Evolutionary conservation across 1,284 basidiomycete species (phyloP).

Genomic region (Fomitopsis pinicola): DNA sequence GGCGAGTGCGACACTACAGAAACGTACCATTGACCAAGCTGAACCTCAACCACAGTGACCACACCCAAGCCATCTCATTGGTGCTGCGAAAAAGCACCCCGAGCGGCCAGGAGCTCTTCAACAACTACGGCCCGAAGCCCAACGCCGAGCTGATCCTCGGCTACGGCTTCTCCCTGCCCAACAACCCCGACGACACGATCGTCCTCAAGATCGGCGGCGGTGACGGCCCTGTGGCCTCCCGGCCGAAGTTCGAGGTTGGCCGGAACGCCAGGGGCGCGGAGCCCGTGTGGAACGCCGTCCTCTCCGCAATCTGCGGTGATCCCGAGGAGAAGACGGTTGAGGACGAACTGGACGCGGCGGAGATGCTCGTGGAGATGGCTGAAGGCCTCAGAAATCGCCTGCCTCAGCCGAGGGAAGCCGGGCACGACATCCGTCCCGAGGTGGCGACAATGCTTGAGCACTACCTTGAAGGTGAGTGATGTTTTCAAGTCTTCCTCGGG

Average conservation of each 20-base stretch:
- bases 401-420: conserved; percentile 10
- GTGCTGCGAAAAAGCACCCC: conserved; percentile 42
- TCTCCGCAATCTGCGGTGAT: conserved; percentile 34
- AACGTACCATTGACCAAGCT: neutral
- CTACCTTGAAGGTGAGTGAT: conserved; percentile 51
- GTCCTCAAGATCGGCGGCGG: conserved; percentile 72
- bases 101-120: conserved; percentile 67
- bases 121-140: conserved; percentile 85
- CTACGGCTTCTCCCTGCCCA: conserved; percentile 77
- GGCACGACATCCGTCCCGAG: conserved; percentile 38
- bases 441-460: conserved; percentile 51
- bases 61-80: conserved; percentile 23
- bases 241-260: conserved; percentile 59
- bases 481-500: neutral
- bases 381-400: conserved; percentile 50
- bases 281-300: conserved; percentile 57
- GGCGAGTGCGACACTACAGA: neutral
- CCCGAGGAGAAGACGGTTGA: conserved; percentile 40
- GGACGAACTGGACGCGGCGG: conserved; percentile 61
- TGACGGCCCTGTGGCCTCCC: conserved; percentile 18
- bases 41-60: neutral
- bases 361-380: conserved; percentile 62
- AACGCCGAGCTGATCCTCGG: conserved; percentile 85
- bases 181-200: conserved; percentile 83
- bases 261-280: conserved; percentile 50